Evolutionary conservation across 2,329 filamentous ascomycete species (phyloP).

Genomic region (Penicillium janthinellum): DNA sequence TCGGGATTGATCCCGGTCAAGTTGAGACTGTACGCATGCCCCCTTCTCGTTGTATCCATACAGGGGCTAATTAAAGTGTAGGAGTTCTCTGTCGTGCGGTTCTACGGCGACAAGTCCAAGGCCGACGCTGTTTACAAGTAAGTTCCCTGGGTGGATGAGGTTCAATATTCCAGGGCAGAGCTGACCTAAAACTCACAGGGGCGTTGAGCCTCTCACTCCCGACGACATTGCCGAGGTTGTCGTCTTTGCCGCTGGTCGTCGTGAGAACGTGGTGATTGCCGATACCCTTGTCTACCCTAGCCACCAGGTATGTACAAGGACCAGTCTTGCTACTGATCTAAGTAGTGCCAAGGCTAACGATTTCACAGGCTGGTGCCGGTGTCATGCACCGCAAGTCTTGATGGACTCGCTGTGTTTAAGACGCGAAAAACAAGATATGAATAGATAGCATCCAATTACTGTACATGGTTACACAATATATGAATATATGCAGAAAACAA

Average conservation of each 20-base stretch:
- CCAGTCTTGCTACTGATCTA: not conserved
- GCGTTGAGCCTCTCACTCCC: constrained; percentile 78
- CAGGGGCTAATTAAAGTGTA: constrained; percentile 31
- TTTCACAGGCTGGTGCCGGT: constrained; percentile 23
- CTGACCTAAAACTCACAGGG: constrained; percentile 49
- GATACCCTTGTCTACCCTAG: constrained; percentile 86
- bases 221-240: constrained; percentile 90
- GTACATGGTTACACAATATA: constrained; percentile 11
- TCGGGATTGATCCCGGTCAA: constrained; percentile 88
- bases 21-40: constrained; percentile 71
- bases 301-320: constrained; percentile 69
- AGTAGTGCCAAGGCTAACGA: not conserved
- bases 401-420: constrained; percentile 8
- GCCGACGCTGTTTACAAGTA: constrained; percentile 87
- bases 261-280: constrained; percentile 88
- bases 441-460: constrained; percentile 8
- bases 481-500: not conserved
- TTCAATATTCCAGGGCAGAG: not conserved
- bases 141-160: constrained; percentile 36
- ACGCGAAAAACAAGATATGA: not conserved
- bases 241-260: constrained; percentile 79
- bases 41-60: not conserved
- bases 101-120: constrained; percentile 84
- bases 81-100: constrained; percentile 88
- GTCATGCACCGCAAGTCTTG: constrained; percentile 29